Base-by-base conservation (phyloP, 306 rosid genomes). In the Corylus heterophylla region DNA sequence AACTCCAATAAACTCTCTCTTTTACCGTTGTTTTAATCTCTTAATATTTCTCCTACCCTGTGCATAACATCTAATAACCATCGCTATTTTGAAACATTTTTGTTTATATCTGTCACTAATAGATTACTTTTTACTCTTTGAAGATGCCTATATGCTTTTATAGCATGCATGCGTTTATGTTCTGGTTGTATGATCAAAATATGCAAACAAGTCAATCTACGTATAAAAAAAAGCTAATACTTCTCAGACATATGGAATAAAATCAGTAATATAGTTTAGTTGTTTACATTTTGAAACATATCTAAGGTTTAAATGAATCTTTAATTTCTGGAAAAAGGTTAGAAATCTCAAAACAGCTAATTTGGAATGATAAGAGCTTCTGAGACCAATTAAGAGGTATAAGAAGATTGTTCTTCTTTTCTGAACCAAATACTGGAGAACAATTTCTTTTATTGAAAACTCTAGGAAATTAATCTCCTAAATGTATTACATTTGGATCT, bases 11-110 rank as follows among this genome's bases (percentile, higher is more conserved):
- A 58, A 25, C 54, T 80, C 68, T 71, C 47, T 56, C 29, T 11
- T 35, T 54, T 66, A 29, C 39, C 68, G 29, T 52, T 42, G 29
- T 62, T 58, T 64, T 17, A 42, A 64, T 76, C 77, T 45, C 50
- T 51, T 76, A 54, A 29, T 11, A 54, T 52, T 75, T 79, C 47
- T 83, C 25, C 37, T 63, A 67, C 20, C 20, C 74, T 59, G 61
- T 51, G 27, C 68, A 35, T 79, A 50, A 66, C 51, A 55, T 73
- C 27, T 61, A 74, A 62, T 82, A 39, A 20, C 22, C 29, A 17
- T 42, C 8, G 3, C 72, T 42, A 7, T 39, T 67, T 39, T 42
- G 72, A 37, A 39, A 42, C 18, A 35, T 66, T 66, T 66, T 4
- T 12, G 13, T 25, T 59, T 1, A 25, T 59, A 5, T 25, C 66